Conservation (phyloP, 2,329 filamentous ascomycete genomes). For the Metarhizium sp. region DNA sequence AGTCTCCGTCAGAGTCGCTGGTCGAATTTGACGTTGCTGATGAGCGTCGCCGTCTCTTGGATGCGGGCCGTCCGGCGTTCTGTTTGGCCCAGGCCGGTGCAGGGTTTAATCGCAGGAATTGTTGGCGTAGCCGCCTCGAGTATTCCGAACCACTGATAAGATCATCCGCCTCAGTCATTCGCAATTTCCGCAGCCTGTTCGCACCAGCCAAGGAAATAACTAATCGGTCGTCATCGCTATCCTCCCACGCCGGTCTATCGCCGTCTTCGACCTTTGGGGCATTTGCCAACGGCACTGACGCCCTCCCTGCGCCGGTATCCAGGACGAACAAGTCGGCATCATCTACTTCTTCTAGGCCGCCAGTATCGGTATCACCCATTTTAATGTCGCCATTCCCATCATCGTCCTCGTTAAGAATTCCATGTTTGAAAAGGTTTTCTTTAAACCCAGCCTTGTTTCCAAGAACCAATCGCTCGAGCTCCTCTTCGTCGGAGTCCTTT, state of each 20-base stretch:
- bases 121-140: slow-evolving; percentile 65
- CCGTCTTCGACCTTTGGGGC: slow-evolving; percentile 13
- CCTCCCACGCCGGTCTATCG: slow-evolving; percentile 67
- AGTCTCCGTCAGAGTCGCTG: slow-evolving; percentile 47
- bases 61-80: slow-evolving; percentile 34
- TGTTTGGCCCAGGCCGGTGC: slow-evolving; percentile 51
- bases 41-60: slow-evolving; percentile 41
- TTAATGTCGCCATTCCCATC: slow-evolving; percentile 24
- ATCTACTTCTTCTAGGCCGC: slow-evolving; percentile 52
- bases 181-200: slow-evolving; percentile 71
- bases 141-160: slow-evolving; percentile 82
- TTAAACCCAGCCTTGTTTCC: slow-evolving; percentile 80
- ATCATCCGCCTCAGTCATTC: slow-evolving; percentile 74
- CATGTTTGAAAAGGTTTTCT: slow-evolving; percentile 52
- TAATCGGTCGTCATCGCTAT: slow-evolving; percentile 89
- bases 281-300: slow-evolving; percentile 16
- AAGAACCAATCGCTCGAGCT: slow-evolving; percentile 80
- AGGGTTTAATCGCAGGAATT: slow-evolving; percentile 56
- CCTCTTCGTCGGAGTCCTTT: slow-evolving; percentile 75
- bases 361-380: slow-evolving; percentile 32
- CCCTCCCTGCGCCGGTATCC: slow-evolving; percentile 49
- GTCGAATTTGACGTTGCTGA: slow-evolving; percentile 41
- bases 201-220: slow-evolving; percentile 67
- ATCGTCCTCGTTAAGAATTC: slow-evolving; percentile 24
- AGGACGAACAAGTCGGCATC: slow-evolving; percentile 82